Conservation (phyloP, 495 filamentous ascomycete species). For the Bryoglossum gracile region DNA sequence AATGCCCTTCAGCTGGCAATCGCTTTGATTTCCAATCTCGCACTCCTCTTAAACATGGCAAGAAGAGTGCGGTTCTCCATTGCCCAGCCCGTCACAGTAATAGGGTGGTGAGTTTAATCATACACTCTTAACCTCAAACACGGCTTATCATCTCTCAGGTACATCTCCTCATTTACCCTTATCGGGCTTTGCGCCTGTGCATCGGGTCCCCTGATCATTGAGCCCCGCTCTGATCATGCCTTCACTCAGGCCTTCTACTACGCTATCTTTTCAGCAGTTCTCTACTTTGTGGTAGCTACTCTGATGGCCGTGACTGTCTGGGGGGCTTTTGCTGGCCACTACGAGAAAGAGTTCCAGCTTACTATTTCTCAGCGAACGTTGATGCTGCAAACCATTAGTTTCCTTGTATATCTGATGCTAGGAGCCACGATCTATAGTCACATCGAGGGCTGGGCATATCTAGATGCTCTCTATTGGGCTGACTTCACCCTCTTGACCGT, state of each 20-base stretch:
- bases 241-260: conserved; percentile 77
- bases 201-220: conserved; percentile 39
- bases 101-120: conserved; percentile 41
- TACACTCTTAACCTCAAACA: neutral
- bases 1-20: conserved; percentile 67
- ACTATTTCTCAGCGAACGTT: conserved; percentile 71
- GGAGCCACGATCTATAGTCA: conserved; percentile 65
- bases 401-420: conserved; percentile 66
- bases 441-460: conserved; percentile 71
- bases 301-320: conserved; percentile 63
- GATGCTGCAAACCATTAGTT: conserved; percentile 81
- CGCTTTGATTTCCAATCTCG: conserved; percentile 64
- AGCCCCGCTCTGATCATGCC: conserved; percentile 38
- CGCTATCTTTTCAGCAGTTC: conserved; percentile 61
- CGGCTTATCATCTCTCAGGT: conserved; percentile 27
- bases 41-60: conserved; percentile 80
- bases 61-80: conserved; percentile 68
- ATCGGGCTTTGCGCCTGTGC: conserved; percentile 50
- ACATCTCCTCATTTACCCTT: conserved; percentile 60
- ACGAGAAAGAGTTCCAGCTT: conserved; percentile 61
- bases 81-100: conserved; percentile 61
- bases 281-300: conserved; percentile 69
- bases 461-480: conserved; percentile 77
- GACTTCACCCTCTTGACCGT: conserved; percentile 81
- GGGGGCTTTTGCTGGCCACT: conserved; percentile 57